Base-by-base conservation (phyloP, 2,329 filamentous ascomycete genomes). In the Claviceps africana region DNA sequence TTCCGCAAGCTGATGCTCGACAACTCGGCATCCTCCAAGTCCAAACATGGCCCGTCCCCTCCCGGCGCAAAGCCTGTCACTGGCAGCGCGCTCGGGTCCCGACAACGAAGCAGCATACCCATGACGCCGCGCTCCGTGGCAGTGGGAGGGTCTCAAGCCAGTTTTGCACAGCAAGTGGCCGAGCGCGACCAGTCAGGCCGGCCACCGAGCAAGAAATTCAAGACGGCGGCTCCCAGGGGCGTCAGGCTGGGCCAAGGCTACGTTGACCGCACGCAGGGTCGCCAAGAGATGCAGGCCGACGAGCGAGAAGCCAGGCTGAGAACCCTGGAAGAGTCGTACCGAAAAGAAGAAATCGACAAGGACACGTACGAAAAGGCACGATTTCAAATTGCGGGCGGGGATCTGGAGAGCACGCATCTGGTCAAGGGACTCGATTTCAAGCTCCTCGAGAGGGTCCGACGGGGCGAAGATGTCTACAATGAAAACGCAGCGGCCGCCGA, bases 401-500 rank as follows among this genome's bases (percentile, higher is more conserved):
- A 95, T 64, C 69, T 90, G 22, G 73, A 73, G 15, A 88, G 82
- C 59, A 95, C 89, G 15, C 88, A 95, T 73, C 69, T 96, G 57
- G 84, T 97, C 47, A 97, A 96, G 64, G 93, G 93, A 0, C 69
- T 98, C 48, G 93, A 98, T 67, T 86, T 88, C 64, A 85, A 86
- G 65, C 72, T 97, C 13, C 71, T 90, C 30, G 79, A 86, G 65
- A 75, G 82, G 58, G 76, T 86, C 54, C 77, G 77, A 55, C 77
- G 75, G 52, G 86, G 85, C 42, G 86, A 89, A 64, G 71, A 90
- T 65, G 75, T 88, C 1, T 76, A 73, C 57, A 65, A 62, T n/a
- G 67, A 70, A 8, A 62, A 60, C 9, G 2, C 31, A 17, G 6
- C 51, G 21, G 2, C 48, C 13, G 2, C 48, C 13, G 28, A 49